Evolutionary conservation across 192 early-diverging fungal species (phyloP).

Genomic region (Coemansia sp.): DNA sequence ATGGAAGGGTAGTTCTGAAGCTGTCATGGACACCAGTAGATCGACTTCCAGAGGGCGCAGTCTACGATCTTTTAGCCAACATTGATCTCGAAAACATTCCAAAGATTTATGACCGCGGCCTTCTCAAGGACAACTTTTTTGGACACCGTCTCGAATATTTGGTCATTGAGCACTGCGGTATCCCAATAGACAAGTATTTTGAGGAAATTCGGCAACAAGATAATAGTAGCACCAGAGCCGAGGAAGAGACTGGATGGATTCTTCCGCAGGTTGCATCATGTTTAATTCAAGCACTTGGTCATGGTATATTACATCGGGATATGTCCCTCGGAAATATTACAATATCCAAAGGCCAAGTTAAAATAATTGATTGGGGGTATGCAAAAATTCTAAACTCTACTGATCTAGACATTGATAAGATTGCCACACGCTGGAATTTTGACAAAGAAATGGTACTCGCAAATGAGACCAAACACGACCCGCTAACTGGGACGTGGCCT

Average conservation of each 20-base stretch:
- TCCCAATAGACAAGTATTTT: neutral
- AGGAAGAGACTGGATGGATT: too few relatives aligned
- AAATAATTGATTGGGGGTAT: conserved; percentile 21
- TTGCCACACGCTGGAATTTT: neutral
- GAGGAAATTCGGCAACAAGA: neutral
- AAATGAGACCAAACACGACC: neutral
- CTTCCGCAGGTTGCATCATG: neutral
- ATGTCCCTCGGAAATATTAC: conserved; percentile 14
- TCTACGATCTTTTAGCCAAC: conserved; percentile 7
- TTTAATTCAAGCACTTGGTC: conserved; percentile 1
- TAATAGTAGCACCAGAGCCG: neutral
- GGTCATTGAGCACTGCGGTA: conserved; percentile 21
- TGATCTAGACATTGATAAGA: neutral
- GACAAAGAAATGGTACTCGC: neutral
- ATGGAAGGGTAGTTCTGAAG: conserved; percentile 17
- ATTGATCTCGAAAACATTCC: conserved; percentile 4
- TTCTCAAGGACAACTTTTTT: conserved; percentile 10
- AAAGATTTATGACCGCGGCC: conserved; percentile 11
- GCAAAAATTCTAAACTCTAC: neutral
- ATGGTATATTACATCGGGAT: conserved; percentile 7
- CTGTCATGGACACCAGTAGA: conserved; percentile 4
- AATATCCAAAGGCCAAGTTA: neutral
- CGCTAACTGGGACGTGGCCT: neutral
- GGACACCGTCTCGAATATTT: conserved; percentile 20
- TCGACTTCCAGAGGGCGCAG: conserved; percentile 13